Base-by-base conservation (phyloP, 2,329 filamentous ascomycete species). In the Pseudonectria foliicola region DNA sequence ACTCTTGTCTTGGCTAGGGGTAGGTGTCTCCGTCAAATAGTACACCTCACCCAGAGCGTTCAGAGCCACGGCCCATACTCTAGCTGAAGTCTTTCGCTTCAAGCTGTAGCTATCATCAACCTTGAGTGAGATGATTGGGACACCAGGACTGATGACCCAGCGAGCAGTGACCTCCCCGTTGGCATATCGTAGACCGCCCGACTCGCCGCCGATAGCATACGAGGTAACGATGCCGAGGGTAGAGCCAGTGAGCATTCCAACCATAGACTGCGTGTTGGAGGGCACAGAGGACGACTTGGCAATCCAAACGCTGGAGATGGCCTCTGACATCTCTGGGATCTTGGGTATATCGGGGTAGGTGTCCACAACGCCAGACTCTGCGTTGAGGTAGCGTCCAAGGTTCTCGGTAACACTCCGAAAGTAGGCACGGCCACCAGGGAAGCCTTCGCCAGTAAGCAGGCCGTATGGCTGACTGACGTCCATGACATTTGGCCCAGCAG, bases 11-110 rank as follows among this genome's bases (percentile, higher is more conserved):
- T 70, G 69, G 23, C 68, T 64, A 4, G 67, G 48, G 7, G 73
- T 66, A 0, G 86, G 87, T 6, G 81, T 70, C 31, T 85, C 79
- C 2, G 75, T 82, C 2, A 96, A 67, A 48, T 90, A 95, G 58
- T 82, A 96, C 0, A 95, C 68, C 57, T 98, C 92, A 2, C 92
- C 92, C 7, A 98, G 68, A 0, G 92, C 90, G 56, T 98, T 98
- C 34, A 98, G 63, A n/a, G 79, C 85, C 27, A 90, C 82, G n/a
- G 85, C 87, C 87, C 88, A 96, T 10, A 92, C 75, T 18, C 89
- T 80, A 10, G 77, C 75, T 32, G 80, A 68, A 4, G 73, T 66
- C 54, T 81, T 80, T 21, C 89, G 80, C 48, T 79, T 81, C 16
- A 71, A 59, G 31, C 73, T 89, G 59, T 88, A 92, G 34, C 77